phyloP scores from a whole-genome alignment of 441 rosid genomes.

The Corymbia citriodora region DNA sequence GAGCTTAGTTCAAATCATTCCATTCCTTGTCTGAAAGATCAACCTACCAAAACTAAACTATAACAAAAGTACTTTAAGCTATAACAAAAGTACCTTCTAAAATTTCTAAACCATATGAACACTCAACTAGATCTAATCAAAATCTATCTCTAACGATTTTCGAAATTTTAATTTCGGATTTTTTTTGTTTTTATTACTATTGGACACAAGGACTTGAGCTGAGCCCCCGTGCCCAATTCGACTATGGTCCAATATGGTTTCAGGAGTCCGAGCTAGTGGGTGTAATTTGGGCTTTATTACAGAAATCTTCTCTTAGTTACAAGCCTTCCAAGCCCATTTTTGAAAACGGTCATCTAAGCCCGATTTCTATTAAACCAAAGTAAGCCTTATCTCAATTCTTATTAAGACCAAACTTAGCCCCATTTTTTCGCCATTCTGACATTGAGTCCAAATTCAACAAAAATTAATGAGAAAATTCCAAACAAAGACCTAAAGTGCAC shows the following conservation, averaged over 20 bases:
- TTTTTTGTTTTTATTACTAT: too few relatives aligned
- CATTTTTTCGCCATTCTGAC: too few relatives aligned
- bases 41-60: too few relatives aligned
- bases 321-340: background rate
- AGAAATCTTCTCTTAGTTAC: background rate
- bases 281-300: background rate
- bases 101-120: too few relatives aligned
- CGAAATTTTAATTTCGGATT: too few relatives aligned
- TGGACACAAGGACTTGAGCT: background rate
- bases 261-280: background rate
- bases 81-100: too few relatives aligned
- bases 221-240: background rate
- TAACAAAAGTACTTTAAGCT: too few relatives aligned
- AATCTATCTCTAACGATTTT: too few relatives aligned
- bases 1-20: background rate
- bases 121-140: background rate
- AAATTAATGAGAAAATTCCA: too few relatives aligned
- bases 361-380: too few relatives aligned
- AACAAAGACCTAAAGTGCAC: rapidly evolving
- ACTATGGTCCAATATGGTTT: background rate
- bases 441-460: background rate
- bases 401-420: background rate
- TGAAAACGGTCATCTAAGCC: background rate
- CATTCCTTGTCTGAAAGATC: background rate
- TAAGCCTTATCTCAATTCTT: background rate